These are phyloP conservation scores for Chara braunii DNA, from an alignment of 139 green algal species.

Conservation along the genomic window DNA sequence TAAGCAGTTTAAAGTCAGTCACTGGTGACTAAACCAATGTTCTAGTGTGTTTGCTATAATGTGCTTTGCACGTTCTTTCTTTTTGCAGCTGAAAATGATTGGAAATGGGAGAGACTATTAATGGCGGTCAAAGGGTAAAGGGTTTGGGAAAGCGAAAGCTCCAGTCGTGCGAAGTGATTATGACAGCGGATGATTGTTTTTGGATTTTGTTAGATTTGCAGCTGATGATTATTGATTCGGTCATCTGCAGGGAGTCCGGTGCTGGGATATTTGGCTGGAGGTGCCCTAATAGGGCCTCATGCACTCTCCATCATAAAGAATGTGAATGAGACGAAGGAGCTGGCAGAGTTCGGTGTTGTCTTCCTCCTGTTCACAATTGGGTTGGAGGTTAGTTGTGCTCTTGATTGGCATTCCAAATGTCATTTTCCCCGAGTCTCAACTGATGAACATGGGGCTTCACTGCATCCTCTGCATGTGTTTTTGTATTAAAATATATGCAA, in stretches of 20 bases:
- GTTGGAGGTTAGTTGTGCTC: constrained; percentile 42
- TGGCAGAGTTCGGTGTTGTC: constrained; percentile 75
- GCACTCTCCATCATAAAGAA: constrained; percentile 82
- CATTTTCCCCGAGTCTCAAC: neutral
- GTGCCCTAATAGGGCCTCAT: constrained; percentile 86
- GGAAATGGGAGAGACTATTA: neutral
- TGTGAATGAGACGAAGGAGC: constrained; percentile 71
- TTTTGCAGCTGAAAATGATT: neutral
- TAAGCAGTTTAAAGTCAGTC: too few relatives aligned
- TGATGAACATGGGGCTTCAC: neutral
- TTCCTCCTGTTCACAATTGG: constrained; percentile 62
- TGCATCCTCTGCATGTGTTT: too few relatives aligned
- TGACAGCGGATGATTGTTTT: neutral
- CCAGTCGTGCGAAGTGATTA: neutral
- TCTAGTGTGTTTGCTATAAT: too few relatives aligned
- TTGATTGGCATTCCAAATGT: too few relatives aligned
- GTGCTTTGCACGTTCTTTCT: neutral
- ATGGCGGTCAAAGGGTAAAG: neutral
- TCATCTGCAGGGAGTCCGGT: constrained; percentile 63
- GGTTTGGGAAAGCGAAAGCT: neutral
- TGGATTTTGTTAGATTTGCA: neutral
- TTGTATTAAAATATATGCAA: too few relatives aligned
- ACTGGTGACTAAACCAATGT: too few relatives aligned
- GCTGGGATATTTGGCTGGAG: constrained; percentile 88
- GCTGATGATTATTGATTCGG: neutral